These are phyloP conservation scores for Podospora pseudopauciseta DNA, from an alignment of 495 filamentous ascomycete genomes.

Conservation along the genomic window DNA sequence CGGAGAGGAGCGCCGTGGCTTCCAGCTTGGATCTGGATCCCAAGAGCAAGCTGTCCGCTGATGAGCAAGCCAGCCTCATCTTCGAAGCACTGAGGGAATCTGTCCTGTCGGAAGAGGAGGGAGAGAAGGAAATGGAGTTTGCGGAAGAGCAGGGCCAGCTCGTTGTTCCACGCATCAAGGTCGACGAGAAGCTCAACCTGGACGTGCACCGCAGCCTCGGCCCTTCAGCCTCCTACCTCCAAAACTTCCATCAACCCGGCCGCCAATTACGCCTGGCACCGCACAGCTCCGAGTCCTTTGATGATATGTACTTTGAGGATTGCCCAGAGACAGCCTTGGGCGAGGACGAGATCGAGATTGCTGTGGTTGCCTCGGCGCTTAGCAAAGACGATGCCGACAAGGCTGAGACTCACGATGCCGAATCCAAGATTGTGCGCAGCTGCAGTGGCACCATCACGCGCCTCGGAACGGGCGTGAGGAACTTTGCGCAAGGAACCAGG, in stretches of 20 bases:
- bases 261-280: conserved; percentile 26
- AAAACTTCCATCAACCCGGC: conserved; percentile 29
- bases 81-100: conserved; percentile 29
- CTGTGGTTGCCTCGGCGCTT: conserved; percentile 32
- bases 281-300: conserved; percentile 8
- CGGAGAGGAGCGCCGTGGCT: conserved; percentile 33
- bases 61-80: conserved; percentile 29
- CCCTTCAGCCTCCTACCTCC: conserved; percentile 33
- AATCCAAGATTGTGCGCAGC: conserved; percentile 31
- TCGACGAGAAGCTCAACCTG: conserved; percentile 38
- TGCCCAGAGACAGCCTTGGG: conserved; percentile 16
- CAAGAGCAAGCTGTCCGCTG: conserved; percentile 25
- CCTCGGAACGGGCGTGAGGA: conserved; percentile 36
- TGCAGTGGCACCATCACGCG: conserved; percentile 40
- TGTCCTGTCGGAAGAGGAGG: conserved; percentile 21
- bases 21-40: conserved; percentile 37
- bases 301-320: conserved; percentile 35
- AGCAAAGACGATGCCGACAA: conserved; percentile 38
- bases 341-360: conserved; percentile 42
- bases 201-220: conserved; percentile 34
- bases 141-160: conserved; percentile 36
- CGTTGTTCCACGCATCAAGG: conserved; percentile 36
- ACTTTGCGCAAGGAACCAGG: conserved; percentile 38
- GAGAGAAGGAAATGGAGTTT: conserved; percentile 36
- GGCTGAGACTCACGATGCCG: conserved; percentile 34